phyloP scores from a whole-genome alignment of 768 basidiomycete species.

The Russula virescens region DNA sequence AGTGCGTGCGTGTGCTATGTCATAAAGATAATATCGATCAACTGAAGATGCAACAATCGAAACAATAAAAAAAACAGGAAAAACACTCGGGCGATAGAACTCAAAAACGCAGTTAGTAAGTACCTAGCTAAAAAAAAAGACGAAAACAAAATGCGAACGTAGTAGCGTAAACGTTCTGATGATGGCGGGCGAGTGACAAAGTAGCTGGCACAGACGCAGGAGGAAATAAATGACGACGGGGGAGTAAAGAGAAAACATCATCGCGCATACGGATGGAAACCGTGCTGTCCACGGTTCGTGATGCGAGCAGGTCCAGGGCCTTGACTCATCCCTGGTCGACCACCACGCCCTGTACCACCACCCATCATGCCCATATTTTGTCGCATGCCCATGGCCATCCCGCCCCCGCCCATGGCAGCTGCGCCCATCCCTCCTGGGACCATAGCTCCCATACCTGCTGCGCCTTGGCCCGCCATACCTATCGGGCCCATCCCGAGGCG shows the following conservation, averaged over 20 bases:
- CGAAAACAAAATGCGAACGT: too few relatives aligned
- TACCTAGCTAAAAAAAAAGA: background rate
- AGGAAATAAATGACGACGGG: too few relatives aligned
- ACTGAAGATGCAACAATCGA: background rate
- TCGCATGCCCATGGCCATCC: conserved; percentile 36
- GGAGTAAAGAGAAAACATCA: conserved; percentile 31
- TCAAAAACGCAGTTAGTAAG: background rate
- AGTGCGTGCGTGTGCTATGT: too few relatives aligned
- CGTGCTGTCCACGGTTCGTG: conserved; percentile 67
- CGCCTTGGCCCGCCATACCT: conserved; percentile 15
- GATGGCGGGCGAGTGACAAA: background rate
- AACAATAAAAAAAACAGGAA: background rate
- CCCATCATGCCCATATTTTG: conserved; percentile 27
- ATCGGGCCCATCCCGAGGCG: conserved; percentile 30
- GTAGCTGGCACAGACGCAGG: background rate
- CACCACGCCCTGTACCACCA: conserved; percentile 60
- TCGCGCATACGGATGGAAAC: conserved; percentile 81
- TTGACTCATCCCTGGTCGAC: conserved; percentile 50
- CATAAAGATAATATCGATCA: conserved; percentile 9
- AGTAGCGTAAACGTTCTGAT: background rate
- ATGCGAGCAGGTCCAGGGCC: conserved; percentile 47
- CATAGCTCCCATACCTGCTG: conserved; percentile 18
- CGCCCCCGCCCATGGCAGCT: conserved; percentile 26
- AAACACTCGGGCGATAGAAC: background rate
- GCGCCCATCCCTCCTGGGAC: conserved; percentile 37